Evolutionary conservation across 2,329 filamentous ascomycete species (phyloP).

Genomic region (Hyphodiscus sp.): DNA sequence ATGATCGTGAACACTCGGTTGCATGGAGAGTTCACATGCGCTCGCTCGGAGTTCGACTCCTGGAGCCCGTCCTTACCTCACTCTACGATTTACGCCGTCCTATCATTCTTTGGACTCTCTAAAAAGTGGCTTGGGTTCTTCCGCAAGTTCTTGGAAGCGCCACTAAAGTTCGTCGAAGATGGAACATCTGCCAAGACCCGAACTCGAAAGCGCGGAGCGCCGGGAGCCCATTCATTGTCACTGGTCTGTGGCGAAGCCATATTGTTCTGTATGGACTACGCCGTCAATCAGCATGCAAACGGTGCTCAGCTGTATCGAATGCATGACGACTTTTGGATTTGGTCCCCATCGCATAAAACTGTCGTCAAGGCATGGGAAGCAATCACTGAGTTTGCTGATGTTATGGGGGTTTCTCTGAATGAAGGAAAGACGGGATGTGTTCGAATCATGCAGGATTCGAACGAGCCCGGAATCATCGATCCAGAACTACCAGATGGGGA

Average conservation of each 20-base stretch:
- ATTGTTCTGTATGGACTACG: constrained; percentile 59
- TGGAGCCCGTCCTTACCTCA: constrained; percentile 55
- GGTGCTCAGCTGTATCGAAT: constrained; percentile 53
- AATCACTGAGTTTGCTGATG: constrained; percentile 45
- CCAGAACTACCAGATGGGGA: constrained; percentile 42
- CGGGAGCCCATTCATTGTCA: constrained; percentile 52
- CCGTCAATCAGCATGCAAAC: constrained; percentile 51
- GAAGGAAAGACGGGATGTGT: constrained; percentile 49
- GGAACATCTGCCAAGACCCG: constrained; percentile 37
- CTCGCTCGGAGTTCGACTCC: constrained; percentile 52
- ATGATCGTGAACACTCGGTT: constrained; percentile 44
- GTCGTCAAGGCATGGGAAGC: constrained; percentile 54
- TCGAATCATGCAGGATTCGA: constrained; percentile 29
- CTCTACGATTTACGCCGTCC: constrained; percentile 46
- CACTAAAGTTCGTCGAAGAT: constrained; percentile 51
- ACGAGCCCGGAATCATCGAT: constrained; percentile 13
- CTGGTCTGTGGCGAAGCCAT: constrained; percentile 53
- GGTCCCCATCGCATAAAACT: constrained; percentile 44
- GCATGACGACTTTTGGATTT: constrained; percentile 64
- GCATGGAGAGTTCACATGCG: constrained; percentile 45
- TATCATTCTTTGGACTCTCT: constrained; percentile 55
- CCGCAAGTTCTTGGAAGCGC: constrained; percentile 50
- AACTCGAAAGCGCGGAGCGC: constrained; percentile 49
- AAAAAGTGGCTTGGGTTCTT: constrained; percentile 54
- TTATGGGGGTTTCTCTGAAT: constrained; percentile 54